These are phyloP conservation scores for Daldinia grandis DNA, from an alignment of 495 filamentous ascomycete genomes.

Conservation along the genomic window DNA sequence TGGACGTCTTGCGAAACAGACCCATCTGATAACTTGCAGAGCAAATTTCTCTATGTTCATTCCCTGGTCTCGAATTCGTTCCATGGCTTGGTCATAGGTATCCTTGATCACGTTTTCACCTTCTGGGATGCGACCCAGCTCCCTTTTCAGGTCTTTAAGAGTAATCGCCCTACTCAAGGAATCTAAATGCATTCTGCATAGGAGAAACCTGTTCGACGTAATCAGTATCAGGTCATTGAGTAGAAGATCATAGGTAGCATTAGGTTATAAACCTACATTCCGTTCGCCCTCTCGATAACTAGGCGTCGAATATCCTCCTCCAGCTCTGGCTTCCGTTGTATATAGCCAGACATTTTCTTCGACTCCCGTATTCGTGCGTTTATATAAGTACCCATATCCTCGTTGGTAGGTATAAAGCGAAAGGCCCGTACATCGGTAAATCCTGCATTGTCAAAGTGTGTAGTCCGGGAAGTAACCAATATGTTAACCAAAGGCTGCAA, in stretches of 20 bases:
- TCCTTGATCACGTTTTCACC: conserved; percentile 42
- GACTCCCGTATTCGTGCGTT: conserved; percentile 42
- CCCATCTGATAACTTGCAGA: conserved; percentile 43
- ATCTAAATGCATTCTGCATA: conserved; percentile 52
- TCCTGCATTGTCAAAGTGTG: conserved; percentile 39
- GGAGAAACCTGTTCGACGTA: conserved; percentile 49
- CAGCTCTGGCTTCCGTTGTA: conserved; percentile 33
- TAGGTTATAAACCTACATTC: conserved; percentile 23
- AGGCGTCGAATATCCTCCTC: conserved; percentile 35
- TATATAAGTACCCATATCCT: conserved; percentile 48
- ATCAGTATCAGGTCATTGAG: neutral
- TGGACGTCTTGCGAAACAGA: conserved; percentile 43
- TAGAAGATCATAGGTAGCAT: neutral
- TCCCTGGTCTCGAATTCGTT: conserved; percentile 49
- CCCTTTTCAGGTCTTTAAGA: conserved; percentile 41
- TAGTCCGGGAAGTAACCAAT: conserved; percentile 47
- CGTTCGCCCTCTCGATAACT: conserved; percentile 33
- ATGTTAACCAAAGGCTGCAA: conserved; percentile 45
- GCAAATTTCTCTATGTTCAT: conserved; percentile 42
- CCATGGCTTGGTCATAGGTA: conserved; percentile 52
- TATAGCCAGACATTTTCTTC: conserved; percentile 40
- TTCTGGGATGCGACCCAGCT: conserved; percentile 36
- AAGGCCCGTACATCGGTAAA: conserved; percentile 42
- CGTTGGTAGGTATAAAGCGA: conserved; percentile 44
- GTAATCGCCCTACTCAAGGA: conserved; percentile 49